phyloP scores from a whole-genome alignment of 371 early-diverging fungal genomes.

The Mucor velutinosus region DNA sequence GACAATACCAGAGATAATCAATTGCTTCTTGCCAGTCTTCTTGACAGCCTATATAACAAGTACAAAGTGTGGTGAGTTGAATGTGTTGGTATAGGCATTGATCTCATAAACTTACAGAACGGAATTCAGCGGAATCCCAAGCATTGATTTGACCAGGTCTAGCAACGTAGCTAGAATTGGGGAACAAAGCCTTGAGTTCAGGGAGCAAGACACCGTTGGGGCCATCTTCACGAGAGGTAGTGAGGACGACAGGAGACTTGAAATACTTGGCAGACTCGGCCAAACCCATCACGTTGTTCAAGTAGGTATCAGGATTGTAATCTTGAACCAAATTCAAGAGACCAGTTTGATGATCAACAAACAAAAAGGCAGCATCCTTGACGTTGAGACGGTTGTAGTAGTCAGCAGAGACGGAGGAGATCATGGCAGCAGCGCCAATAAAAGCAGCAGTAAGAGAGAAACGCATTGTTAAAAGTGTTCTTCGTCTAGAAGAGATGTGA shows the following conservation, averaged over 20 bases:
- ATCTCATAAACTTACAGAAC: not conserved
- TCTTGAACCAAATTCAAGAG: constrained; percentile 27
- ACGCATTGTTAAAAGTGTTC: constrained; percentile 8
- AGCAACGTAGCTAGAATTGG: constrained; percentile 22
- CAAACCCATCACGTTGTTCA: constrained; percentile 30
- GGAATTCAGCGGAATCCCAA: constrained; percentile 26
- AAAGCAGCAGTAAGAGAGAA: constrained; percentile 21
- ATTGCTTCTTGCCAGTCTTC: constrained; percentile 33
- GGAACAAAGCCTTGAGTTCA: constrained; percentile 25
- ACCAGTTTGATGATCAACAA: constrained; percentile 35
- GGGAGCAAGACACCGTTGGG: constrained; percentile 31
- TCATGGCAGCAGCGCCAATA: constrained; percentile 15
- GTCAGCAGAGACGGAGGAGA: constrained; percentile 20
- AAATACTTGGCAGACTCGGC: constrained; percentile 30
- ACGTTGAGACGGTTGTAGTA: constrained; percentile 24
- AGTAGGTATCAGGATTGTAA: constrained; percentile 22
- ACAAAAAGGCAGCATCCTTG: constrained; percentile 27
- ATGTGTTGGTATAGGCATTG: no score
- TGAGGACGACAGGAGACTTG: constrained; percentile 21
- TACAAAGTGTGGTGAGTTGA: no score
- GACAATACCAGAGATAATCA: constrained; percentile 34
- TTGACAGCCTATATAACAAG: constrained; percentile 16
- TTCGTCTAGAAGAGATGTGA: not conserved
- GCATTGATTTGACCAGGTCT: constrained; percentile 39
- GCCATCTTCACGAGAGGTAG: constrained; percentile 34